Evolutionary conservation across 1,139 yeast genomes (phyloP).

Genomic region (Dujonia santamariae): DNA sequence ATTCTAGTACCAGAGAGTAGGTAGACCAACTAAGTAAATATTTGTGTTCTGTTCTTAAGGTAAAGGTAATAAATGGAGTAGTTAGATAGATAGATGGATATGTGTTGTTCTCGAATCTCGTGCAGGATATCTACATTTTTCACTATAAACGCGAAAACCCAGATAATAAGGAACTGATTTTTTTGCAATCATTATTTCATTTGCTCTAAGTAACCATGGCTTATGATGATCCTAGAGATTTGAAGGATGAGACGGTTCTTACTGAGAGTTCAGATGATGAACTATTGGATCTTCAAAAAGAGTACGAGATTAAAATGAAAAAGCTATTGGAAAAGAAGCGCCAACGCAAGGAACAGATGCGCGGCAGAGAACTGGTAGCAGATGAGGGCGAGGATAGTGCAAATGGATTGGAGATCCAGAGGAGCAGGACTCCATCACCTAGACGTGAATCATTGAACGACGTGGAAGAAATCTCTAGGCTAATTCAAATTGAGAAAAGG

Average conservation of each 20-base stretch:
- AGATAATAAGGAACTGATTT: too few relatives aligned
- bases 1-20: background rate
- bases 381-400: background rate
- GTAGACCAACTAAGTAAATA: background rate
- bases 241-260: conserved; percentile 18
- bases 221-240: conserved; percentile 16
- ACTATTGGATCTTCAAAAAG: conserved; percentile 24
- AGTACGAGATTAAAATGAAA: conserved; percentile 22
- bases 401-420: background rate
- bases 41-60: too few relatives aligned
- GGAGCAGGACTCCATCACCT: conserved; percentile 4
- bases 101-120: too few relatives aligned
- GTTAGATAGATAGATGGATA: too few relatives aligned
- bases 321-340: conserved; percentile 15
- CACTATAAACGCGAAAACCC: too few relatives aligned
- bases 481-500: too few relatives aligned
- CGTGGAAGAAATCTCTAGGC: background rate
- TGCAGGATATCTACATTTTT: too few relatives aligned
- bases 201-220: too few relatives aligned
- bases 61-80: too few relatives aligned
- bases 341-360: conserved; percentile 6
- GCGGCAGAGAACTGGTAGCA: background rate
- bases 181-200: too few relatives aligned
- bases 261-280: conserved; percentile 30
- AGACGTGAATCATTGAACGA: too few relatives aligned